Evolutionary conservation across 148 eudicot genomes (phyloP).

Genomic region (Persicaria tinctoria): DNA sequence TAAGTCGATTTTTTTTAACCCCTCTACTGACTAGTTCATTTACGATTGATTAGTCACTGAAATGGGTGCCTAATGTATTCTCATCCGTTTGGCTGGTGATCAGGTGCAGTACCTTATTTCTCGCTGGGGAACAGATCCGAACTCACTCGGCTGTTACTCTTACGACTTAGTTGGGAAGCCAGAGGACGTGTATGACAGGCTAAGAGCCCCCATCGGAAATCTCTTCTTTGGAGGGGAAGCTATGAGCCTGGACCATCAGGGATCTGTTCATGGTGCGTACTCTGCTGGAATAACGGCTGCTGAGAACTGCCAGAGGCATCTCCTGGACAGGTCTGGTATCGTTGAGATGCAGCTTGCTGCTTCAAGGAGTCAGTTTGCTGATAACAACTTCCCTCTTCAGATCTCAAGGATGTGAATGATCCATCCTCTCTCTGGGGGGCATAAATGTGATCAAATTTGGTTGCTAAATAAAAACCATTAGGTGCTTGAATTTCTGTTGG

Average conservation of each 20-base stretch:
- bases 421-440: neutral
- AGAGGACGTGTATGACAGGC: constrained; percentile 70
- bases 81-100: neutral
- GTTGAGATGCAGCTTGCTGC: constrained; percentile 43
- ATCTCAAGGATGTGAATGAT: constrained; percentile 70
- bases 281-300: constrained; percentile 86
- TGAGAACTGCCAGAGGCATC: constrained; percentile 57
- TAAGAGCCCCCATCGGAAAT: constrained; percentile 79
- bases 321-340: constrained; percentile 42
- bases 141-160: constrained; percentile 89
- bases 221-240: constrained; percentile 98
- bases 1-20: constrained; percentile 32
- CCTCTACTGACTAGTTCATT: neutral
- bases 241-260: constrained; percentile 82
- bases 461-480: neutral
- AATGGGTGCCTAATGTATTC: neutral
- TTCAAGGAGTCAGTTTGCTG: constrained; percentile 41
- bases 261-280: constrained; percentile 96
- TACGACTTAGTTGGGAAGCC: constrained; percentile 89
- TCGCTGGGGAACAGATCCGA: constrained; percentile 81
- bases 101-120: constrained; percentile 90
- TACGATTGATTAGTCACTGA: neutral
- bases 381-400: constrained; percentile 64
- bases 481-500: neutral
- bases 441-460: neutral